These are phyloP conservation scores for Wickerhamiella shivajii DNA, from an alignment of 805 yeast species.

Conservation along the genomic window DNA sequence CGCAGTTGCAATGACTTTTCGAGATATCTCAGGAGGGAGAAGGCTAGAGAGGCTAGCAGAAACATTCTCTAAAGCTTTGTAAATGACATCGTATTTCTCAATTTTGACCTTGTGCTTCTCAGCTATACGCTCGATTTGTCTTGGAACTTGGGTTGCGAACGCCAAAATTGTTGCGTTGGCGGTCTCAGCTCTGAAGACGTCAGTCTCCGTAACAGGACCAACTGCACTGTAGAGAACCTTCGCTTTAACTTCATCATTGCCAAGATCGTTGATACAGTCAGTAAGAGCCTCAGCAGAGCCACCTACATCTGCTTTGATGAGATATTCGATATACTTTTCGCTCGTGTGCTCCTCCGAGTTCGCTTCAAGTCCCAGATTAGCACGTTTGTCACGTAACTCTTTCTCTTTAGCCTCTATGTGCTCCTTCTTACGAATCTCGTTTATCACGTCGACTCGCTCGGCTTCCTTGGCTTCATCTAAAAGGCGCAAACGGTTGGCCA, in stretches of 20 bases:
- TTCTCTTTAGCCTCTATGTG: conserved; percentile 31
- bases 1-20: conserved; percentile 50
- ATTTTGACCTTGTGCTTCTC: conserved; percentile 41
- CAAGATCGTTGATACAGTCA: conserved; percentile 68
- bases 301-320: conserved; percentile 80
- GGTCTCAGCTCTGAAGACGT: conserved; percentile 49
- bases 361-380: conserved; percentile 42
- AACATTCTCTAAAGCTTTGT: conserved; percentile 76
- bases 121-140: conserved; percentile 46
- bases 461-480: conserved; percentile 40
- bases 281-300: conserved; percentile 91
- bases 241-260: conserved; percentile 70
- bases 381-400: conserved; percentile 42
- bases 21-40: conserved; percentile 52
- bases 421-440: conserved; percentile 38
- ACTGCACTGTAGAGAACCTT: conserved; percentile 60
- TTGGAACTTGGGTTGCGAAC: conserved; percentile 60
- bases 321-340: conserved; percentile 35
- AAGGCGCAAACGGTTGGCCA: conserved; percentile 45
- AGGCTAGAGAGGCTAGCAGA: conserved; percentile 44
- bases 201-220: conserved; percentile 58
- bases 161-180: conserved; percentile 63
- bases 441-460: conserved; percentile 53
- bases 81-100: conserved; percentile 62
- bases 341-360: conserved; percentile 24